phyloP scores from a whole-genome alignment of 169 alveolate genomes.

The Amoebophrya sp. region DNA sequence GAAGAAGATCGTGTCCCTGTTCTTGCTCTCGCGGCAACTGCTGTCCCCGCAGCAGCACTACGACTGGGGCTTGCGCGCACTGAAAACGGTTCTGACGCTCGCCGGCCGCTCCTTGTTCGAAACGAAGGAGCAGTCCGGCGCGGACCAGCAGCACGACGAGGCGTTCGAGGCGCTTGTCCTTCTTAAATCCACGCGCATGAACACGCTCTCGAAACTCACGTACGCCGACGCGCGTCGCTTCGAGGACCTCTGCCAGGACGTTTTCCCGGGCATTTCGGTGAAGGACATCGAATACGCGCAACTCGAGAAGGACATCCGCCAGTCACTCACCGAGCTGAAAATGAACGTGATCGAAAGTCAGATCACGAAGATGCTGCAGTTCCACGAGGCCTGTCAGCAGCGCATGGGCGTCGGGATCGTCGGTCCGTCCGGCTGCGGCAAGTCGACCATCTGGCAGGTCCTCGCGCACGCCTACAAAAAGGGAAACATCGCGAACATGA shows the following conservation, averaged over 20 bases:
- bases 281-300: constrained; percentile 71
- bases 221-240: constrained; percentile 67
- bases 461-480: constrained; percentile 40
- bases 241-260: constrained; percentile 59
- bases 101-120: constrained; percentile 56
- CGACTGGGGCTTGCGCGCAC: constrained; percentile 88
- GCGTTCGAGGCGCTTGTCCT: constrained; percentile 56
- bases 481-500: constrained; percentile 23
- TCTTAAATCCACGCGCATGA: constrained; percentile 68
- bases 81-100: constrained; percentile 72
- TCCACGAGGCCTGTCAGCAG: constrained; percentile 79
- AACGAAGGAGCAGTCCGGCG: constrained; percentile 39
- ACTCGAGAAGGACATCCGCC: constrained; percentile 57
- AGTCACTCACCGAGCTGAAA: constrained; percentile 48
- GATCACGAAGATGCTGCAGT: constrained; percentile 67
- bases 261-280: constrained; percentile 67
- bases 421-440: constrained; percentile 89
- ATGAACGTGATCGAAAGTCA: constrained; percentile 58
- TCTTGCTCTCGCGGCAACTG: constrained; percentile 63
- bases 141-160: constrained; percentile 24
- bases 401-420: constrained; percentile 86
- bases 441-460: constrained; percentile 75
- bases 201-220: constrained; percentile 75
- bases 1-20: constrained; percentile 57
- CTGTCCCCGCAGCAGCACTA: constrained; percentile 74